A percentile compares a stretch with the other conserved stretches of the same genome.
Evolutionary conservation across 1,284 basidiomycete genomes (phyloP).

Genomic region (Psilocybe mexicana): DNA sequence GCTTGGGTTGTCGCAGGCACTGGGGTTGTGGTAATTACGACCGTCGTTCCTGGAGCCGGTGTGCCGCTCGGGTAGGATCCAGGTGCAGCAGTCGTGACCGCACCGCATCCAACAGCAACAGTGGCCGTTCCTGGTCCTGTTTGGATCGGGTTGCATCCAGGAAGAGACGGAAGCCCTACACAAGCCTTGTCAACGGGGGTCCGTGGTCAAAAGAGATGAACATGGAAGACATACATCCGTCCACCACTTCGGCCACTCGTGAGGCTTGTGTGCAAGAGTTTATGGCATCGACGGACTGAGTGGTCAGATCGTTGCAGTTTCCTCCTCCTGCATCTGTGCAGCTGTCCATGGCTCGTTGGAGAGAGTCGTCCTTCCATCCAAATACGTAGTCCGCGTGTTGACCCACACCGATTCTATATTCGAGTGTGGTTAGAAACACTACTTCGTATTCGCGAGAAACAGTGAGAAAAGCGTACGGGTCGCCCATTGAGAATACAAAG

Average conservation of each 20-base stretch:
- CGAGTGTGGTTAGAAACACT: neutral
- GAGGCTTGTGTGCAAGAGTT: conserved; percentile 19
- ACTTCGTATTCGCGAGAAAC: neutral
- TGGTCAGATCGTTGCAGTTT: conserved; percentile 15
- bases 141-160: conserved; percentile 23
- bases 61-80: conserved; percentile 3
- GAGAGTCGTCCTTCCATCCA: conserved; percentile 21
- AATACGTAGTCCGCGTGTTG: conserved; percentile 24
- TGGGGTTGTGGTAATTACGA: neutral
- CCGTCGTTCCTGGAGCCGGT: neutral
- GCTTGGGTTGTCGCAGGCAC: neutral
- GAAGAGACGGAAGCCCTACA: conserved; percentile 20
- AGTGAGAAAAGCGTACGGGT: conserved; percentile 17
- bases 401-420: conserved; percentile 16
- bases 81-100: conserved; percentile 12
- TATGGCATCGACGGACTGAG: conserved; percentile 16
- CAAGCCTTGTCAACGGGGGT: neutral
- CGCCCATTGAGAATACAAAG: conserved; percentile 28
- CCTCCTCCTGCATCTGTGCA: conserved; percentile 16
- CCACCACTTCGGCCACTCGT: conserved; percentile 16
- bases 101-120: conserved; percentile 12
- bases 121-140: conserved; percentile 16
- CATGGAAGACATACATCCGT: conserved; percentile 17
- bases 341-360: conserved; percentile 20
- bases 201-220: too few species aligned